Conservation (phyloP, 1,284 basidiomycete genomes). For the Ceratobasidium papillatum region DNA sequence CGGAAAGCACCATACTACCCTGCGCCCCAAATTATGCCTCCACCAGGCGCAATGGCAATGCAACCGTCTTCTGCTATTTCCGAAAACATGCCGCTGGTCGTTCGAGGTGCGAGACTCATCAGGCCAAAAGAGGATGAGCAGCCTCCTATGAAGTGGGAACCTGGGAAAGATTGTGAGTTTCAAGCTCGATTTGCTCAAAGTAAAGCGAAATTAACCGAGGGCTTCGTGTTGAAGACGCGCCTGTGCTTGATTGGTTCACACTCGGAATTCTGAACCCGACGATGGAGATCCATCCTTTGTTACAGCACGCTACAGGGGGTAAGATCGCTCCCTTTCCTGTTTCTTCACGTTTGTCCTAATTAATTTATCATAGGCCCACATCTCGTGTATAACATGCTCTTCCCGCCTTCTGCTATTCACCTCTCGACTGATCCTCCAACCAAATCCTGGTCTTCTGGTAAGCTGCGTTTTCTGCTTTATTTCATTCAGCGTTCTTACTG, state of each 20-base stretch:
- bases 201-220: not conserved
- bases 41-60: conserved; percentile 14
- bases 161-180: conserved; percentile 34
- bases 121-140: conserved; percentile 37
- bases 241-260: conserved; percentile 42
- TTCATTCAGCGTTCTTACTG: not conserved
- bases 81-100: conserved; percentile 23
- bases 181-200: not conserved
- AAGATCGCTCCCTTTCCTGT: not conserved
- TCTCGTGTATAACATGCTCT: conserved; percentile 44
- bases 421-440: conserved; percentile 44
- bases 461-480: not conserved
- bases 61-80: conserved; percentile 31
- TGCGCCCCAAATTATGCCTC: conserved; percentile 30
- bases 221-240: conserved; percentile 40
- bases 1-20: conserved; percentile 21
- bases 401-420: conserved; percentile 43
- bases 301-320: conserved; percentile 38
- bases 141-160: conserved; percentile 34
- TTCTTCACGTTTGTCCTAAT: not conserved
- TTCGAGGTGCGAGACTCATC: conserved; percentile 10
- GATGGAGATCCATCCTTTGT: conserved; percentile 43
- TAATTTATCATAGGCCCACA: not conserved
- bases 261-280: conserved; percentile 42
- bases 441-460: conserved; percentile 45